phyloP scores from a whole-genome alignment of 495 filamentous ascomycete genomes.

The Durotheca rogersii region DNA sequence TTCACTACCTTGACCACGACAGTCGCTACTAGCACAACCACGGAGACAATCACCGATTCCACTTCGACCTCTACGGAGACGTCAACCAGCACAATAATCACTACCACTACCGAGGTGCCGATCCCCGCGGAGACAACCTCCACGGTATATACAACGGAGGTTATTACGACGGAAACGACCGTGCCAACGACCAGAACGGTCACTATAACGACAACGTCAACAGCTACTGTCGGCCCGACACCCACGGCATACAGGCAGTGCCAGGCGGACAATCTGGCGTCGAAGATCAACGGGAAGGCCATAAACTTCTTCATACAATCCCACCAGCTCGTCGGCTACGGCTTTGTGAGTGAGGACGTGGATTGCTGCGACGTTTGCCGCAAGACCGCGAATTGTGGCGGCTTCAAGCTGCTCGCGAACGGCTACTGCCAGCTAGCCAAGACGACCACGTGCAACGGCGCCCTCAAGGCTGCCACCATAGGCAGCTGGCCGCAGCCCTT shows the following conservation, averaged over 20 bases:
- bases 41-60: slow-evolving; percentile 3
- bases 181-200: slow-evolving; percentile 3
- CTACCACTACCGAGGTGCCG: slow-evolving; percentile 10
- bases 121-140: slow-evolving; percentile 5
- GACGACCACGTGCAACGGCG: slow-evolving; percentile 1
- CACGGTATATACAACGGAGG: background rate
- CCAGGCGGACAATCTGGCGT: slow-evolving; percentile 2
- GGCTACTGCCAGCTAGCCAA: slow-evolving; percentile 3
- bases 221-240: slow-evolving; percentile 7
- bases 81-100: slow-evolving; percentile 2
- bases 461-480: slow-evolving; percentile 1
- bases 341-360: background rate
- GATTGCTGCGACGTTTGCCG: slow-evolving; percentile 11
- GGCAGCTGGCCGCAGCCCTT: too few species aligned
- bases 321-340: background rate
- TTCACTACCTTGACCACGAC: background rate
- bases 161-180: background rate
- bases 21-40: too few species aligned
- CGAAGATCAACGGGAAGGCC: slow-evolving; percentile 5
- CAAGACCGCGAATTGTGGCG: slow-evolving; percentile 3
- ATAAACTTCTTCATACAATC: slow-evolving; percentile 4
- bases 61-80: slow-evolving; percentile 9
- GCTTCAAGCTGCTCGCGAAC: background rate
- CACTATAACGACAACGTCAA: background rate
- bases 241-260: slow-evolving; percentile 10